A percentile compares a stretch with the other conserved stretches of the same genome.
These are phyloP conservation scores for Capsicum baccatum DNA, from an alignment of 257 asterid species.

Conservation along the genomic window DNA sequence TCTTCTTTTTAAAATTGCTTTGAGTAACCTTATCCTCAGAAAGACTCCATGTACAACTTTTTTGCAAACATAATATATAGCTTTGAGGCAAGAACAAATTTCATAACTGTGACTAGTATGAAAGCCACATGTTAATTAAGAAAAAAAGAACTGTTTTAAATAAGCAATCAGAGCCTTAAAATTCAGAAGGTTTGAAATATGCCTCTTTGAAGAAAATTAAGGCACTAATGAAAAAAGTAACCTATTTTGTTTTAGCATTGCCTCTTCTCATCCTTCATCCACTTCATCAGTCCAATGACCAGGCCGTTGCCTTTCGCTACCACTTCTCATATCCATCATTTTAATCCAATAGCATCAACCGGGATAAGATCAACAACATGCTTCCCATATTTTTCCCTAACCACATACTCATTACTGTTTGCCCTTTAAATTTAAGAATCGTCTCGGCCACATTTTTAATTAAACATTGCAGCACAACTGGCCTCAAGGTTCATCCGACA, in stretches of 20 bases:
- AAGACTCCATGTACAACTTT: no score
- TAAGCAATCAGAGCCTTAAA: not conserved
- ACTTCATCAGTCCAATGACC: not conserved
- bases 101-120: no score
- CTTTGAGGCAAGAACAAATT: no score
- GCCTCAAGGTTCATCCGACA: slow-evolving; percentile 17
- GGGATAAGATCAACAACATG: not conserved
- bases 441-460: no score
- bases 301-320: not conserved
- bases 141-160: no score
- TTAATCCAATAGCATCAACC: slow-evolving; percentile 15
- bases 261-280: not conserved
- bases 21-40: no score
- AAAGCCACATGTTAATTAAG: no score
- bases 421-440: not conserved
- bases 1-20: no score
- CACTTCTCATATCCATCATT: slow-evolving; percentile 16
- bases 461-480: no score
- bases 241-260: not conserved
- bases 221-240: not conserved
- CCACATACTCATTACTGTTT: not conserved
- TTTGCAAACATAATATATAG: no score
- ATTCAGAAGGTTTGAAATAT: not conserved
- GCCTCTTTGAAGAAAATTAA: not conserved
- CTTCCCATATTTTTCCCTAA: not conserved